Conservation (phyloP, 176 grass and related monocot species). For the Microstegium vimineum region DNA sequence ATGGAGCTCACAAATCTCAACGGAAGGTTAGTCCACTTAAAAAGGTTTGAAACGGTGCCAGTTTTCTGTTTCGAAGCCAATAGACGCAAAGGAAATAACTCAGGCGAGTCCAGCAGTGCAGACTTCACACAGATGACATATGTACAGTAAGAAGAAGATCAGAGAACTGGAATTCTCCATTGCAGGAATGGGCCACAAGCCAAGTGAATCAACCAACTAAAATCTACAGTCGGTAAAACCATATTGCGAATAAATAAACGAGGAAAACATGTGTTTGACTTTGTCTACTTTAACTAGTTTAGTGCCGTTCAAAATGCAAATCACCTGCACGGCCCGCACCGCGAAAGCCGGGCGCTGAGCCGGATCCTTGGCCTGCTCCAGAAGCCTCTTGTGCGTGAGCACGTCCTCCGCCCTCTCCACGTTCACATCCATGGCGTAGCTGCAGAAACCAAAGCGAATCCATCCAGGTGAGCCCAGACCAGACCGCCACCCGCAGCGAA, state of each 20-base stretch:
- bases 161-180: neutral
- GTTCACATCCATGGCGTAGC: slow-evolving; percentile 68
- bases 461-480: neutral
- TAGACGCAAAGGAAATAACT: neutral
- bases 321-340: slow-evolving; percentile 64
- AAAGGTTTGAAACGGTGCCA: neutral
- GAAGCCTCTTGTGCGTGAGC: slow-evolving; percentile 55
- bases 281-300: neutral
- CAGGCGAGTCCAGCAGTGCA: neutral
- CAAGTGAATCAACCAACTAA: neutral
- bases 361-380: slow-evolving; percentile 54
- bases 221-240: slow-evolving; percentile 8
- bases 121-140: neutral
- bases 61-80: neutral
- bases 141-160: neutral
- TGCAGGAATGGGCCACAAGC: neutral
- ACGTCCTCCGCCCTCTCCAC: slow-evolving; percentile 73
- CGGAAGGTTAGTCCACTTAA: too few relatives aligned
- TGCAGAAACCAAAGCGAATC: neutral
- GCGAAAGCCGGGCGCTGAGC: slow-evolving; percentile 46
- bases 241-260: neutral
- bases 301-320: neutral
- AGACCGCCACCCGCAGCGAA: neutral
- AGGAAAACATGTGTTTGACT: neutral
- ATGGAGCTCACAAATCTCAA: neutral